Base-by-base conservation (phyloP, 2,329 filamentous ascomycete species). In the Teratosphaeria epicoccoides region DNA sequence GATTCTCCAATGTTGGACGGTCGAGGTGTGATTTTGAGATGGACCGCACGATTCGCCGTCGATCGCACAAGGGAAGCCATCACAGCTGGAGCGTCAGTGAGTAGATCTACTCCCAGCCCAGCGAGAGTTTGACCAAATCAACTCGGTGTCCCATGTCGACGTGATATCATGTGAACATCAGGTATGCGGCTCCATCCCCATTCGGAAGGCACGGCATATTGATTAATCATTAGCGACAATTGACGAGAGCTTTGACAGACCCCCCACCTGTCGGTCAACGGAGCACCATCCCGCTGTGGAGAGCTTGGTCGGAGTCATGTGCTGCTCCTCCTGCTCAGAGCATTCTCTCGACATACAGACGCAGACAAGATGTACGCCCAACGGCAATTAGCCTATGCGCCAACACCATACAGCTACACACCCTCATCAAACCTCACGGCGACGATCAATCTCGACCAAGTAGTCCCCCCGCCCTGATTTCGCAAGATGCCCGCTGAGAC, bases 401-500 rank as follows among this genome's bases (percentile, higher is more conserved):
- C 89, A 2, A 91, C 87, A 7, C 88, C 89, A 9, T 88, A 90
- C 69, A 91, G 87, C 73, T 96, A 95, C 73, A 86, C 93, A 24
- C 90, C 91, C 1, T 89, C 89, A 57, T 85, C 84, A 2, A 79
- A 84, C 7, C 76, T 94, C 10, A 87, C 88, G 3, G 88, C 90
- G 20, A 93, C 86, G 17, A 95, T 96, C 70, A 96, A 90, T 66
- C 82, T 95, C 45, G 91, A 96, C 66, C 88, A 96, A 75, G 88
- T 90, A 74, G 57, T 14, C 3, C 37, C 24, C 26, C 6, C 46
- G 24, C 25, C 23, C 10, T 46, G 11, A 46, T 6, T 17, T 22
- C 25, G 5, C 12, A 5, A 4, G 24, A 46, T 3, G 44, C 44
- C 25, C 7, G 33, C 33, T 22, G 43, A 22, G 33, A 40, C 33